Evolutionary conservation across 331 rosid species (phyloP).

Genomic region (Acacia pycnantha): DNA sequence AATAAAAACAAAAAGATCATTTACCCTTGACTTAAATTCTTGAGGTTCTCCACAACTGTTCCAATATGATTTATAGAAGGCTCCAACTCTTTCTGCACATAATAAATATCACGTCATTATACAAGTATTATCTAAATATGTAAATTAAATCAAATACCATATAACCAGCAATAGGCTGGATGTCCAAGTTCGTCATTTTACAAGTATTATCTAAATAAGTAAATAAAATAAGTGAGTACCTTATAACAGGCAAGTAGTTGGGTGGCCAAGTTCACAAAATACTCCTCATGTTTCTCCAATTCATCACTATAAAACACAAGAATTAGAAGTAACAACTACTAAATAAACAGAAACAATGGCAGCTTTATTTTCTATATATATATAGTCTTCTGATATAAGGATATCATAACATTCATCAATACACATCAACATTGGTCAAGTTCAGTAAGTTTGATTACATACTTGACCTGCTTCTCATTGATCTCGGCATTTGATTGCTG

Average conservation of each 20-base stretch:
- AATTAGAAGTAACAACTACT: conserved; percentile 21
- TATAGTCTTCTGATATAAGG: conserved; percentile 1
- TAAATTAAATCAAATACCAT: conserved; percentile 48
- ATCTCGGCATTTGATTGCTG: conserved; percentile 62
- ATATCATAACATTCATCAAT: conserved; percentile 8
- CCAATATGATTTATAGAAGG: conserved; percentile 68
- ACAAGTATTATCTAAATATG: not conserved
- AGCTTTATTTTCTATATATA: not conserved
- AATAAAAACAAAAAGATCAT: conserved; percentile 24
- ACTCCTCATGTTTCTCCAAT: conserved; percentile 84
- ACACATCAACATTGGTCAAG: conserved; percentile 13
- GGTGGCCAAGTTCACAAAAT: conserved; percentile 70
- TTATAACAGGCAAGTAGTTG: conserved; percentile 77
- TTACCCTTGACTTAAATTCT: conserved; percentile 77
- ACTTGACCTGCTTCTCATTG: conserved; percentile 80
- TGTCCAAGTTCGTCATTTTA: conserved; percentile 50
- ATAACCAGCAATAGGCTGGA: conserved; percentile 66
- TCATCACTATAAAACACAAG: conserved; percentile 67
- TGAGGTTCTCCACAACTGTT: conserved; percentile 76
- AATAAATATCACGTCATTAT: conserved; percentile 27
- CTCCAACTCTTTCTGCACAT: conserved; percentile 81
- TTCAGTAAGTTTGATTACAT: conserved; percentile 38
- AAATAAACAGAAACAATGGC: conserved; percentile 12
- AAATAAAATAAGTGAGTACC: conserved; percentile 45
- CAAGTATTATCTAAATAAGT: conserved; percentile 6